A percentile compares a stretch with the other conserved stretches of the same genome.
Evolutionary conservation across 176 grass and related monocot genomes (phyloP).

Genomic region (Musa beccarii): DNA sequence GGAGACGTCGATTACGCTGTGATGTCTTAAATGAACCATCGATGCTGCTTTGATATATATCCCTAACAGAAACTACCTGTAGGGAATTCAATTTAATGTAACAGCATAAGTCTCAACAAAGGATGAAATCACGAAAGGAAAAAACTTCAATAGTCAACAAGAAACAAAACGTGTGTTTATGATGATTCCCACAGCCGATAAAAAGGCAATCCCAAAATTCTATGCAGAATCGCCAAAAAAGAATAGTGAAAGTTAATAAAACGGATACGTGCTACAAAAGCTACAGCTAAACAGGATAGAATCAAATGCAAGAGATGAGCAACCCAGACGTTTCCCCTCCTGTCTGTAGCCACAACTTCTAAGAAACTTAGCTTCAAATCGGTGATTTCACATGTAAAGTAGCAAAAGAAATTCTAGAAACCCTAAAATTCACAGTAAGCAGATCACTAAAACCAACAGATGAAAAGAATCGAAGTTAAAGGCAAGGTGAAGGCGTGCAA

Average conservation of each 20-base stretch:
- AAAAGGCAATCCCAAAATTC: too few relatives aligned
- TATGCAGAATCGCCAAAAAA: too few relatives aligned
- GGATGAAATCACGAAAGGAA: background rate
- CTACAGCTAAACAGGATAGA: too few relatives aligned
- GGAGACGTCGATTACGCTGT: slow-evolving; percentile 32
- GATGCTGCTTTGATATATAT: slow-evolving; percentile 65
- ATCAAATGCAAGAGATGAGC: too few relatives aligned
- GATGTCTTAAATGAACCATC: slow-evolving; percentile 61
- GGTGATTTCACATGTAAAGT: too few relatives aligned
- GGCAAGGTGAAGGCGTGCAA: background rate
- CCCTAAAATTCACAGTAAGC: background rate
- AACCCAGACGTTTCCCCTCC: too few relatives aligned
- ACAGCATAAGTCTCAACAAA: background rate
- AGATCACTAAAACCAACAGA: background rate
- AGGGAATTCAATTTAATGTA: background rate
- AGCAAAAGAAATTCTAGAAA: too few relatives aligned
- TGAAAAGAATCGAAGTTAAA: background rate
- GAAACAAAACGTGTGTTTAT: background rate
- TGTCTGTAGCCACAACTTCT: too few relatives aligned
- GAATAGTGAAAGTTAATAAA: too few relatives aligned
- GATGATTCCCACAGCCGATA: too few relatives aligned
- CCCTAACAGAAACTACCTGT: slow-evolving; percentile 66
- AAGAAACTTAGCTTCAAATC: too few relatives aligned
- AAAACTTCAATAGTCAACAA: background rate
- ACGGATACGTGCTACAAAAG: too few relatives aligned